Conservation (phyloP, 2,329 filamentous ascomycete species). For the Diplodia mutila region DNA sequence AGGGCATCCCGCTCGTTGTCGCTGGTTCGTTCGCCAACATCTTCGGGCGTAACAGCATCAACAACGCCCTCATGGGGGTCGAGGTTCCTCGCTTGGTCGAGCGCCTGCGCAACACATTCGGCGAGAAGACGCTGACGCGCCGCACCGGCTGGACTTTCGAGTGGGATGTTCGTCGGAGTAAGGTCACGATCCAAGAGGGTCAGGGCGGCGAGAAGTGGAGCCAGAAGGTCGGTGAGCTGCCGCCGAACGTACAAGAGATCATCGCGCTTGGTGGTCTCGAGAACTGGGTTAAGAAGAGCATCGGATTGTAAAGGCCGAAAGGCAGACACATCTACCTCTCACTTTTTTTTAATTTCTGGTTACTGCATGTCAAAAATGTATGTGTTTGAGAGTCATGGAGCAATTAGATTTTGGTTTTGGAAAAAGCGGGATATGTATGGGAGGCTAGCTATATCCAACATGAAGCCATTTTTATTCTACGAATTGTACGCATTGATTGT, state of each 20-base stretch:
- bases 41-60: conserved; percentile 77
- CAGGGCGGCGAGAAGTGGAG: conserved; percentile 70
- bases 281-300: conserved; percentile 78
- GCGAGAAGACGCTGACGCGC: conserved; percentile 64
- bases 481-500: no score
- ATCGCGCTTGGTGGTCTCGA: conserved; percentile 70
- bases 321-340: neutral
- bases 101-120: conserved; percentile 66
- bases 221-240: conserved; percentile 80
- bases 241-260: conserved; percentile 77
- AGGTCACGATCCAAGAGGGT: conserved; percentile 72
- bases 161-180: conserved; percentile 78
- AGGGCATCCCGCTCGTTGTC: conserved; percentile 78
- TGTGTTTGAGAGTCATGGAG: conserved; percentile 6
- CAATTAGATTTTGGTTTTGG: neutral
- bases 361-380: neutral
- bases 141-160: conserved; percentile 81
- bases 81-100: conserved; percentile 70
- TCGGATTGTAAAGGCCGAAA: conserved; percentile 42
- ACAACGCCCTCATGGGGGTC: conserved; percentile 74
- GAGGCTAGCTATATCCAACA: conserved; percentile 12
- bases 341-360: neutral
- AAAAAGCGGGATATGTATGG: conserved; percentile 3
- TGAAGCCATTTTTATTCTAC: neutral
- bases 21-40: conserved; percentile 83